A percentile compares a stretch with the other conserved stretches of the same genome.
phyloP scores from a whole-genome alignment of 768 basidiomycete species.

The Rhizopogon vesiculosus region DNA sequence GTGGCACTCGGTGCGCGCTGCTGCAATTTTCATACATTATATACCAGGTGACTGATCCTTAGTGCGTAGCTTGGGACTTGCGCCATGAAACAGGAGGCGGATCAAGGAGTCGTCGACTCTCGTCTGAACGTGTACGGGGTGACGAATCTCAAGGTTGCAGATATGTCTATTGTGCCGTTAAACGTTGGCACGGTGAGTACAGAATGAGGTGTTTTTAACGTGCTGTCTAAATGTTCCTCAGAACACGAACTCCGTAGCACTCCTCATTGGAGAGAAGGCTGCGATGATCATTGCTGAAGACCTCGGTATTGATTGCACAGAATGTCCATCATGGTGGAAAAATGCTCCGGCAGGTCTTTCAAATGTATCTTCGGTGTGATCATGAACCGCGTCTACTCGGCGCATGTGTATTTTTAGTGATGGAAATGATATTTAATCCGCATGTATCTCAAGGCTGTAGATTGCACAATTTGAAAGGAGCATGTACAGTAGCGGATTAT shows the following conservation, averaged over 20 bases:
- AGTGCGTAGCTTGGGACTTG: slow-evolving; percentile 52
- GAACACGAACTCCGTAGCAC: slow-evolving; percentile 36
- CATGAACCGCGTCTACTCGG: no score
- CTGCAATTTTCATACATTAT: neutral
- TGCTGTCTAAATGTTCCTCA: neutral
- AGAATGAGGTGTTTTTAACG: slow-evolving; percentile 5
- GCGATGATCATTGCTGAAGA: slow-evolving; percentile 53
- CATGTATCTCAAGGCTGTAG: no score
- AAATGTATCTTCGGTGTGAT: no score
- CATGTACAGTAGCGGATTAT: no score
- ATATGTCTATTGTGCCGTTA: slow-evolving; percentile 33
- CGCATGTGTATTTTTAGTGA: no score
- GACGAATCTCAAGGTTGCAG: slow-evolving; percentile 53
- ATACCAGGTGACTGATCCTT: neutral
- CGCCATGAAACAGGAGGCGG: slow-evolving; percentile 58
- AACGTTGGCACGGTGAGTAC: slow-evolving; percentile 27
- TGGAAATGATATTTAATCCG: no score
- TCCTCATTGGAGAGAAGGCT: slow-evolving; percentile 50
- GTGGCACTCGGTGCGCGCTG: slow-evolving; percentile 26
- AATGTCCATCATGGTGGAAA: no score
- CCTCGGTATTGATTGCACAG: slow-evolving; percentile 20
- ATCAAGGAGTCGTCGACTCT: slow-evolving; percentile 58
- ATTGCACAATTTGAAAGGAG: no score
- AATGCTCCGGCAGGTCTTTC: no score
- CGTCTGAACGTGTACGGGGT: slow-evolving; percentile 62